Base-by-base conservation (phyloP, 495 filamentous ascomycete genomes). In the Podospora pseudocomata region DNA sequence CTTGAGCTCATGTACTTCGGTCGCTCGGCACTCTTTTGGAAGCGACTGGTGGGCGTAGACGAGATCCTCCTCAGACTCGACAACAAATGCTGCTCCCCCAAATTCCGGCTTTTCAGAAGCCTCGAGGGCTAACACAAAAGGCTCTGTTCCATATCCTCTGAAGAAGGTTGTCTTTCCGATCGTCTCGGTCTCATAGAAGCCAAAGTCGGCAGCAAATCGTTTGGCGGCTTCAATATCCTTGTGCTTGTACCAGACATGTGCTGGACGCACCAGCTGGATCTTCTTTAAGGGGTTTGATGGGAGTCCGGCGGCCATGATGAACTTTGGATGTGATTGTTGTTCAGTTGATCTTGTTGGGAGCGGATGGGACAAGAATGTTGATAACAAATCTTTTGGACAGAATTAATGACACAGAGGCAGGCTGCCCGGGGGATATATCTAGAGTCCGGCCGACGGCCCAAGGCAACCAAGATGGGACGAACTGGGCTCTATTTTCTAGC, bases 111-210 rank as follows among this genome's bases (percentile, higher is more conserved):
- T 82, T 30, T 79, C 75, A 0, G 82, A 80, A 59, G 83, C 82
- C 27, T 75, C 76, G 59, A 83, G 78, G 67, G 82, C 84, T 39
- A 87, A 78, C 6, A 88, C 76, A 69, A 85, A 89, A 18, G 85
- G 87, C 63, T 89, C 86, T n/a, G 75, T 76, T 9, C 87, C 86
- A 72, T 87, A 88, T 6, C 87, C 87, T 32, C 86, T 80, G 75
- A 81, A 88, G 79, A 84, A 89, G 13, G 86, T 82, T 64, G 81
- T 82, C 62, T 82, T 76, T 28, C 82, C 80, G 2, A 81, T 72
- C 59, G 75, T 74, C 55, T 81, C 80, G 4, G 75, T 74, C 49
- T 83, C 77, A 15, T 72, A 72, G 73, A 90, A 84, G 66, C 87
- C 87, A 74, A 90, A 90, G 75, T 88, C 86, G 0, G 78, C 72